Base-by-base conservation (phyloP, 371 early-diverging fungal genomes). In the Lichtheimia corymbifera region DNA sequence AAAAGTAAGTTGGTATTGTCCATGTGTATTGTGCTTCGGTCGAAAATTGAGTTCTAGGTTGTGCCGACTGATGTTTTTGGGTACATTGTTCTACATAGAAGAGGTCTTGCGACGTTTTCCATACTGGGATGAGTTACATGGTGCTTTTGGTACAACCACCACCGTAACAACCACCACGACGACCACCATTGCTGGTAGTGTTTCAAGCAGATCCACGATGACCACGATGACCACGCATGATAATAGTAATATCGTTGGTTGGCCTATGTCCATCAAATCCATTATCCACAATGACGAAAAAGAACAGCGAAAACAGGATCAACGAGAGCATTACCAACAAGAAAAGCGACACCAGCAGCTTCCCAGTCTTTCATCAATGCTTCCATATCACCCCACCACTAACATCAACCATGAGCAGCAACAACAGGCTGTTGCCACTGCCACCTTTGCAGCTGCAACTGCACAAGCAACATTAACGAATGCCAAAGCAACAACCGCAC, bases 111-210 rank as follows among this genome's bases (percentile, higher is more conserved):
- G 73, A 55, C 63, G 79, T 44, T 79, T 79, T 62, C 79, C 79
- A n/a, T 79, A 79, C 55, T 79, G 79, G 79, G 79, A 79, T 57
- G 70, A 73, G 12, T 59, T 79, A 17, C 66, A 75, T 61, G 74
- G 66, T 52, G 72, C 71, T 17, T 79, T 79, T 55, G 53, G 61
- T 44, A 40, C 60, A 18, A 44, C 65, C 50, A 62, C 50, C n/a
- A 62, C 56, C 0, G 47, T 50, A 11, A 51, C 58, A 22, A 52
- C 57, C n/a, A 53, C 59, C 1, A 59, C 60, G 0, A 44, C 60
- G 13, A 52, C 60, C 24, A 59, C 20, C 4, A 52, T 41, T 27
- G 42, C 45, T 20, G 28, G 42, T n/a, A 42, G 43, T 45, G 57
- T 56, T 15, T 42, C 57, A 9, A 56, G 57, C 43, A 45, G 44